phyloP scores from a whole-genome alignment of 805 yeast species.

The Spathaspora hagerdaliae region DNA sequence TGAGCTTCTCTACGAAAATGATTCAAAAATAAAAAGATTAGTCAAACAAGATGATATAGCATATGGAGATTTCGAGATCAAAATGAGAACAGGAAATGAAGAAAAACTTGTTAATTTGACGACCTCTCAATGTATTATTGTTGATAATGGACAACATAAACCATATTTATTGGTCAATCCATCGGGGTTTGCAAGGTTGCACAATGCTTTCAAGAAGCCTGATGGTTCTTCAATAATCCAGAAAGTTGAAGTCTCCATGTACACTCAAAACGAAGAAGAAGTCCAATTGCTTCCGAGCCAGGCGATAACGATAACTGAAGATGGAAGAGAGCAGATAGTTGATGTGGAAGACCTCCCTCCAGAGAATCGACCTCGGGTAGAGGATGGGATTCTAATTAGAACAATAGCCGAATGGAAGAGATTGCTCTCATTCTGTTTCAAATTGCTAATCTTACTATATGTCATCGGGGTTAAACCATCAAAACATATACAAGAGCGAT shows the following conservation, averaged over 20 bases:
- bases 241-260: constrained; percentile 18
- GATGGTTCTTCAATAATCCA: constrained; percentile 18
- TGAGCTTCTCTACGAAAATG: constrained; percentile 14
- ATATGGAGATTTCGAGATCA: constrained; percentile 20
- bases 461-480: constrained; percentile 5
- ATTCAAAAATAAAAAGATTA: constrained; percentile 4
- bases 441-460: constrained; percentile 3
- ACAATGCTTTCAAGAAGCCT: constrained; percentile 8
- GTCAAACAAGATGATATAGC: constrained; percentile 26
- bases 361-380: background rate
- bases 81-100: constrained; percentile 12
- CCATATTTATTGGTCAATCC: constrained; percentile 39
- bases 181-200: constrained; percentile 29
- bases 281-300: background rate
- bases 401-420: constrained; percentile 2
- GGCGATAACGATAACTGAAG: background rate
- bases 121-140: constrained; percentile 42
- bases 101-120: constrained; percentile 18
- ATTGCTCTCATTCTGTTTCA: constrained; percentile 3
- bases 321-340: background rate
- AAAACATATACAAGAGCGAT: constrained; percentile 1
- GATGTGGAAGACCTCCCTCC: background rate
- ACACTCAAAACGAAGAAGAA: background rate
- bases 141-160: constrained; percentile 22
- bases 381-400: background rate